phyloP scores from a whole-genome alignment of 2,329 filamentous ascomycete species.

The Sporothrix protearum region DNA sequence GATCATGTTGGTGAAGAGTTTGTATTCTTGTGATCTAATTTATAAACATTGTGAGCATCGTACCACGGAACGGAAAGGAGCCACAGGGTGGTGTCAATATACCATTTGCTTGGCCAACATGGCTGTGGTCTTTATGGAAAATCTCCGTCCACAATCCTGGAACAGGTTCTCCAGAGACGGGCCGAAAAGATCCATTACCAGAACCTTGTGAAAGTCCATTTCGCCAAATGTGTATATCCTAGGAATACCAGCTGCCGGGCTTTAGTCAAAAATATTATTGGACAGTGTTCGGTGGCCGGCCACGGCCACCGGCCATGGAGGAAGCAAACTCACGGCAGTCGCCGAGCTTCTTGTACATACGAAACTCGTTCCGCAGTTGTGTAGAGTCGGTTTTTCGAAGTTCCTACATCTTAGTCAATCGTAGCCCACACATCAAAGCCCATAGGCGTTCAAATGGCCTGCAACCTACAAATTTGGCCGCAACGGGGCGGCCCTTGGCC shows the following conservation, averaged over 20 bases:
- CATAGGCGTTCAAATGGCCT: not conserved
- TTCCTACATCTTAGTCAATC: conserved; percentile 21
- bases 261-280: not conserved
- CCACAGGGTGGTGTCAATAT: not conserved
- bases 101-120: conserved; percentile 30
- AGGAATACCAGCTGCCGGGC: conserved; percentile 23
- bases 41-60: not conserved
- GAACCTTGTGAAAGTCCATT: conserved; percentile 28
- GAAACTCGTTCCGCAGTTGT: conserved; percentile 29
- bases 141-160: conserved; percentile 20
- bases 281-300: not conserved
- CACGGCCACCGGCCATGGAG: not conserved
- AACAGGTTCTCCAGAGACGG: conserved; percentile 26
- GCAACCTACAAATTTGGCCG: conserved; percentile 26
- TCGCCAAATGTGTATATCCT: conserved; percentile 28
- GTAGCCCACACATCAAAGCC: not conserved
- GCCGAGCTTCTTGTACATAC: conserved; percentile 28
- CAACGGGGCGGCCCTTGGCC: conserved; percentile 6
- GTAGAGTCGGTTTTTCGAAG: conserved; percentile 27
- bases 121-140: conserved; percentile 26
- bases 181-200: conserved; percentile 29
- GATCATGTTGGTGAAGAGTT: conserved; percentile 93
- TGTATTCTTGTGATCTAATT: conserved; percentile 86
- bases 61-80: no score
- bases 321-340: conserved; percentile 16